Evolutionary conservation across 352 stramenopile species (phyloP), one percentile per base, ranked within the genome.

Genomic region (Phytophthora pluvialis): DNA sequence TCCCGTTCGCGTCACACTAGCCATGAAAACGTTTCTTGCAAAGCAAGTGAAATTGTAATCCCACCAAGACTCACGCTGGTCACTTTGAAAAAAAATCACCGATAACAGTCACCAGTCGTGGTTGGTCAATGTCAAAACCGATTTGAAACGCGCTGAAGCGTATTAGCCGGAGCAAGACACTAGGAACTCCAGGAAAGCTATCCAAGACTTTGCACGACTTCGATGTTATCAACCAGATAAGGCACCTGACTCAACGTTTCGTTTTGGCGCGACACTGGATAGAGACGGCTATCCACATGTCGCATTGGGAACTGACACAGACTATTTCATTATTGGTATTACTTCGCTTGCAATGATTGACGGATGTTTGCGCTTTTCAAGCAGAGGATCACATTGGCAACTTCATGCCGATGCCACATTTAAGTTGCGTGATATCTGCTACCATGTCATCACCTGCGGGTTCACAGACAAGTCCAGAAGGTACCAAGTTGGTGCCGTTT

Each of bases 381-480:
- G 6, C 3, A 5, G 10, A 18, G 47, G 13, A 11, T 31, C 9
- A 33, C 18, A 42, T 39, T 40, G n/a, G 10, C n/a, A 35, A 43
- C 44, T 50, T 33, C 28, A 42, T 35, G 47, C 52, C 12, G 52
- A 42, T 26, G 51, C 39, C 4, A 50, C 51, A 10, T 60, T 60
- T 29, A 60, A 60, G 33, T 3, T 60, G 4, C 49, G 52, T 26
- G 52, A 50, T 15, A 48, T 50, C 2, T 26, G 52, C 0, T 60
- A 60, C 11, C 39, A 28, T n/a, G n/a, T 50, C 9, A 44, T 60
- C 10, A 48, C 28, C 3, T 60, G 29, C 16, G 52, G 52, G 5
- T 60, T 60, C 11, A 54, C 32, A 11, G 47, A 54, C 47, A 43
- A 54, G 18, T 54, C 47, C 9, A 42, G 47, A 26, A n/a, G 31